Conservation (phyloP, 1,139 yeast species). For the Taphrina flavorubra region DNA sequence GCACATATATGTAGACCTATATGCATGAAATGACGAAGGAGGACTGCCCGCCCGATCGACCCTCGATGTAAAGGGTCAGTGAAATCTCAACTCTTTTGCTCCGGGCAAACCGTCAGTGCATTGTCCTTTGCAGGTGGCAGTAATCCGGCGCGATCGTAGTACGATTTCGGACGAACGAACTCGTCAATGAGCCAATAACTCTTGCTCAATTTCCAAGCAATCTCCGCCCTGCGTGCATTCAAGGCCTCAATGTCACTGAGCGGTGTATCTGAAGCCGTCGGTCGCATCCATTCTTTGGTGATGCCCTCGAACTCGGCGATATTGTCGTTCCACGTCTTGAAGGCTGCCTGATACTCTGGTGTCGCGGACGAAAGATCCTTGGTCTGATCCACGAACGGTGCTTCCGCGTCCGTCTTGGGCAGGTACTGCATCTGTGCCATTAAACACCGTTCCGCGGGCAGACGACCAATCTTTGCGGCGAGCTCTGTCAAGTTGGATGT, state of each 20-base stretch:
- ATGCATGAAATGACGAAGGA: neutral
- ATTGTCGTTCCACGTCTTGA: slow-evolving; percentile 26
- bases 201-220: slow-evolving; percentile 22
- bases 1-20: neutral
- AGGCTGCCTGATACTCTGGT: slow-evolving; percentile 20
- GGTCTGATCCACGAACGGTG: slow-evolving; percentile 22
- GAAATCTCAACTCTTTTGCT: neutral
- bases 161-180: slow-evolving; percentile 30
- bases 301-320: slow-evolving; percentile 19
- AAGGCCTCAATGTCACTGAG: slow-evolving; percentile 18
- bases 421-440: slow-evolving; percentile 24
- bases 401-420: slow-evolving; percentile 20
- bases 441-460: slow-evolving; percentile 23
- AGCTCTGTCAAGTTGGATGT: slow-evolving; percentile 27
- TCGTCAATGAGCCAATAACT: slow-evolving; percentile 38
- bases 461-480: slow-evolving; percentile 29
- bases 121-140: slow-evolving; percentile 27
- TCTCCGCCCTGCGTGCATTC: slow-evolving; percentile 2
- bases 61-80: too few relatives aligned
- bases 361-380: slow-evolving; percentile 14
- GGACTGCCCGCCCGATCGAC: too few relatives aligned
- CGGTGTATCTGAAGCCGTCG: slow-evolving; percentile 14
- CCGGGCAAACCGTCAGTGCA: slow-evolving; percentile 23
- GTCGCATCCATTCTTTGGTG: slow-evolving; percentile 30
- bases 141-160: slow-evolving; percentile 25